Evolutionary conservation across 2,329 filamentous ascomycete genomes (phyloP), one percentile per base, ranked within the genome.

Genomic region (Ophiostoma ips): DNA sequence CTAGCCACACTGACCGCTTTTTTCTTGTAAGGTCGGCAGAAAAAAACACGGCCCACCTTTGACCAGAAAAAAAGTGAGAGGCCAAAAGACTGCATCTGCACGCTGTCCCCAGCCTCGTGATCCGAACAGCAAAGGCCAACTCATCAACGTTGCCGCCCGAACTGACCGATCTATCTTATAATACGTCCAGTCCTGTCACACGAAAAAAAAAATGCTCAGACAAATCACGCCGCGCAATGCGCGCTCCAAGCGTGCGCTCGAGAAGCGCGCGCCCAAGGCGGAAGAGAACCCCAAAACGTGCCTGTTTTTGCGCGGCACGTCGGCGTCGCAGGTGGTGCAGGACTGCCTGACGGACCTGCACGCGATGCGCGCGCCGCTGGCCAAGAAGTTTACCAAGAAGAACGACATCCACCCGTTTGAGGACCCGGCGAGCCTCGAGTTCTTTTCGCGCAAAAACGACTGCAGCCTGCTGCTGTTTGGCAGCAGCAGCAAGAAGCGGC

Each of bases 381-480:
- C 83, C 56, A 83, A 94, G 66, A 88, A 89, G 58, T 95, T 98
- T 71, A 86, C 81, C 68, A 98, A 96, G 77, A 96, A 96, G 73
- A 98, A 98, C 68, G 75, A 81, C 21, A 50, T 59, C 33, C 88
- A 92, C 66, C 92, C 92, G 2, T 98, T 98, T 66, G 90, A 95
- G 66, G 88, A 94, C 64, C 49, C 56, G 38, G 48, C 51, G 36
- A 57, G 56, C 46, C 54, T 59, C 46, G 56, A 95, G 68, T 98
- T 98, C 72, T 89, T 98, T 72, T 83, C 84, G 55, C 82, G 89
- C 63, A 98, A 96, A 72, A 98, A 98, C 69, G 92, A 98, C 66
- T 82, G 86, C 61, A 84, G 81, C 43, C 71, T 58, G 53, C 51
- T 53, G 57, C 76, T 92, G 57, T 94, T 94, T 60, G 89, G 83